These are phyloP conservation scores for Citrullus mucosospermus DNA, from an alignment of 306 rosid species.

Conservation along the genomic window DNA sequence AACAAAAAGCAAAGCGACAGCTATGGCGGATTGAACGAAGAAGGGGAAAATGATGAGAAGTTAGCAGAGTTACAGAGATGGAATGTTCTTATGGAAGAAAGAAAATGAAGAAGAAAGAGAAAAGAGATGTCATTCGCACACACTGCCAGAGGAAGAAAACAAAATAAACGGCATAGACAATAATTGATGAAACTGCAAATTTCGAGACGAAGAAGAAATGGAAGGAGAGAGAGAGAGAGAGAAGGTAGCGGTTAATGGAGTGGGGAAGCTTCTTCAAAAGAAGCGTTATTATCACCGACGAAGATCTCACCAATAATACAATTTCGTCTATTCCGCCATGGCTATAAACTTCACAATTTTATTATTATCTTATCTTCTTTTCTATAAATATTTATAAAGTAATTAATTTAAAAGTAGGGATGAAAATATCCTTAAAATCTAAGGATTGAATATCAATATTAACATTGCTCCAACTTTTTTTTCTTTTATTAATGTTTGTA, in stretches of 20 bases:
- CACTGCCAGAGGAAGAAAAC: not conserved
- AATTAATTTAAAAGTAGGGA: no score
- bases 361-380: no score
- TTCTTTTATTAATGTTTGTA: no score
- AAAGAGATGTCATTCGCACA: not conserved
- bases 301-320: not conserved
- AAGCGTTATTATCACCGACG: slow-evolving; percentile 2
- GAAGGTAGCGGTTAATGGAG: not conserved
- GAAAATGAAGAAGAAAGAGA: not conserved
- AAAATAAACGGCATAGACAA: not conserved
- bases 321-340: not conserved
- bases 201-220: not conserved
- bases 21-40: not conserved
- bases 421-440: no score
- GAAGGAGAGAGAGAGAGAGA: not conserved
- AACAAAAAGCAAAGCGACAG: not conserved
- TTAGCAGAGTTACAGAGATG: not conserved
- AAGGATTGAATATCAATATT: no score
- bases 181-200: not conserved
- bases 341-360: no score
- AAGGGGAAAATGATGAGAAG: no score
- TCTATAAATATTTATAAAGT: no score
- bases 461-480: no score
- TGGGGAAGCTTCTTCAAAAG: not conserved
- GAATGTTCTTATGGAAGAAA: not conserved